phyloP scores from a whole-genome alignment of 495 filamentous ascomycete genomes.

The Amorphotheca resinae region DNA sequence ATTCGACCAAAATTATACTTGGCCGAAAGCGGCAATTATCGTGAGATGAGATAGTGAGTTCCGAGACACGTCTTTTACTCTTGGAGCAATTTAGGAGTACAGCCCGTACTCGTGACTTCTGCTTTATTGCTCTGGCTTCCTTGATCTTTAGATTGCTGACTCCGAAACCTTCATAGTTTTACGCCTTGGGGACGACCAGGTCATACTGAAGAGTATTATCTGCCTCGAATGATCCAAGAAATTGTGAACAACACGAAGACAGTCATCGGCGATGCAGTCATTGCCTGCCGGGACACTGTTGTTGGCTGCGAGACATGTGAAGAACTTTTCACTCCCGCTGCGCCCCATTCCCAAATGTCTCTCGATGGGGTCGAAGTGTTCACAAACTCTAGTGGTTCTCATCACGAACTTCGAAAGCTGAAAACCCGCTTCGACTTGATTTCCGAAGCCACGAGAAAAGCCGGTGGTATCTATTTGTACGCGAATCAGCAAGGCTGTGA shows the following conservation, averaged over 20 bases:
- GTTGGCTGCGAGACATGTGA: conserved; percentile 68
- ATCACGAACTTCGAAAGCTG: conserved; percentile 66
- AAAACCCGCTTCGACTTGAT: conserved; percentile 64
- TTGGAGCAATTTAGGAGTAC: no score
- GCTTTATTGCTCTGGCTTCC: no score
- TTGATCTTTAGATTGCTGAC: no score
- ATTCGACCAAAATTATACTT: conserved; percentile 79
- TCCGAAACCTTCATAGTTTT: not conserved
- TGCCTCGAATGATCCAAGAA: conserved; percentile 49
- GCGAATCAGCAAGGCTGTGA: conserved; percentile 37
- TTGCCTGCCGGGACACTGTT: conserved; percentile 59
- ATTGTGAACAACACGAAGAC: conserved; percentile 44
- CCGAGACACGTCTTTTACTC: no score
- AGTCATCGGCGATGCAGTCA: conserved; percentile 64
- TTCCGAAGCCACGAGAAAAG: conserved; percentile 58
- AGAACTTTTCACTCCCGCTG: conserved; percentile 60
- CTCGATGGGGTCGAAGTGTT: conserved; percentile 64
- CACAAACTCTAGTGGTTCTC: conserved; percentile 61
- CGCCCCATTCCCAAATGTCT: conserved; percentile 27
- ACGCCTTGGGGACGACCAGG: conserved; percentile 24
- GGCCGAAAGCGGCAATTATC: conserved; percentile 66
- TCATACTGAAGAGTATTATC: conserved; percentile 56
- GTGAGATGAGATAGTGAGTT: conserved; percentile 40
- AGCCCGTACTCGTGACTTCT: no score
- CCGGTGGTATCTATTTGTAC: conserved; percentile 68